Percentiles rank a stretch among this genome's conserved stretches.
These are phyloP conservation scores for Neonothopanus nambi DNA, from an alignment of 1,284 basidiomycete genomes.

Conservation along the genomic window DNA sequence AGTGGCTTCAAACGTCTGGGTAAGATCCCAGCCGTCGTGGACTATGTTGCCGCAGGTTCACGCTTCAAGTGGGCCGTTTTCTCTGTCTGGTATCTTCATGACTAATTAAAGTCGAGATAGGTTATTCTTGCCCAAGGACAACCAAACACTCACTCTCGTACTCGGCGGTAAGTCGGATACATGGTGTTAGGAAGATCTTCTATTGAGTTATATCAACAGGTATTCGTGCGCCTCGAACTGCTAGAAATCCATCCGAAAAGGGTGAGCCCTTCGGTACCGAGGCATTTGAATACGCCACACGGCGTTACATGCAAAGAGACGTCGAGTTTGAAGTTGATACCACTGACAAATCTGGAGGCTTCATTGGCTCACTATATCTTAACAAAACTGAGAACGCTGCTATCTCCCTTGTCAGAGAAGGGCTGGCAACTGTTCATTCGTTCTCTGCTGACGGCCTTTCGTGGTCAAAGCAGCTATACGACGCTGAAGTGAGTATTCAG, in stretches of 20 bases:
- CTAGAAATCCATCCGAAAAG: slow-evolving; percentile 82
- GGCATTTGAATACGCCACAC: slow-evolving; percentile 78
- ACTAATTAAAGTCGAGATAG: slow-evolving; percentile 37
- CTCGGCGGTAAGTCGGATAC: slow-evolving; percentile 61
- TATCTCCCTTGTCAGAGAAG: slow-evolving; percentile 81
- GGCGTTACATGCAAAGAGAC: slow-evolving; percentile 90
- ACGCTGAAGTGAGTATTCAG: slow-evolving; percentile 70
- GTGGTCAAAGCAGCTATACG: slow-evolving; percentile 78
- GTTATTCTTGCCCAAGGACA: slow-evolving; percentile 87
- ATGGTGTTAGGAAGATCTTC: background rate
- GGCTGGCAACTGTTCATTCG: slow-evolving; percentile 83
- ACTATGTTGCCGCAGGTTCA: slow-evolving; percentile 92
- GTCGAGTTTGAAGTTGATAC: slow-evolving; percentile 90
- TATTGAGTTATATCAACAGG: slow-evolving; percentile 41
- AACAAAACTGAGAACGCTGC: slow-evolving; percentile 89
- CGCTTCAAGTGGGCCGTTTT: slow-evolving; percentile 76
- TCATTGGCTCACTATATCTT: slow-evolving; percentile 87
- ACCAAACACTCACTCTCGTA: slow-evolving; percentile 87
- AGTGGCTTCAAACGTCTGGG: slow-evolving; percentile 92
- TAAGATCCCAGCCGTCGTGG: slow-evolving; percentile 82
- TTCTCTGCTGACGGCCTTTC: slow-evolving; percentile 84
- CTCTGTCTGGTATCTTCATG: slow-evolving; percentile 1
- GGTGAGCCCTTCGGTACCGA: slow-evolving; percentile 89
- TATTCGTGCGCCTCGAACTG: slow-evolving; percentile 82
- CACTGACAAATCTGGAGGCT: slow-evolving; percentile 94